Evolutionary conservation across 2,329 filamentous ascomycete species (phyloP), one percentile per base, ranked within the genome.

Genomic region (Cylindrodendrum hubeiense): DNA sequence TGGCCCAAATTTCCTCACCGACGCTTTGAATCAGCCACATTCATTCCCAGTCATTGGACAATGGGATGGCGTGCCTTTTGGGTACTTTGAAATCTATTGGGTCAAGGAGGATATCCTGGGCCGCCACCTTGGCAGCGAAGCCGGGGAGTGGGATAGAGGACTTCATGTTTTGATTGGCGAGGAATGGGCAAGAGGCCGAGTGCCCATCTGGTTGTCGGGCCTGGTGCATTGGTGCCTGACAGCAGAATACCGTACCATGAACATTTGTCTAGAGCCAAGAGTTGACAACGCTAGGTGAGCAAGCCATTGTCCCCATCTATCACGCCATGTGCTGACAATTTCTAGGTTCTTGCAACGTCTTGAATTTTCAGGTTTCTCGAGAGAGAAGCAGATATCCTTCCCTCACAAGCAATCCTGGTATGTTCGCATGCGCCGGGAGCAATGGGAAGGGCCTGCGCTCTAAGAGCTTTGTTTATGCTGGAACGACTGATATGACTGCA

Each of bases 51-150:
- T 91, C 0, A 95, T 98, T 66, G 96, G 93, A 1, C 91, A 94
- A 77, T 99, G 95, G 93, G 94, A 98, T 72, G 95, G 94, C 12
- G 91, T 95, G 65, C 95, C 95, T 0, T 99, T 98, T 81, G 96
- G 94, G 0, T 99, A 97, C 78, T 98, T 99, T 77, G 96, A 99
- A 82, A 87, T 99, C 34, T 99, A 99, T 81, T 99, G 96, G 95
- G 94, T 96, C 4, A 97, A 97, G 75, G 96, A 99, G 77, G 96
- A 98, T 75, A 82, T 85, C 0, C 78, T 99, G 1, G 94, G 93
- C 0, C 87, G 85, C 51, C 85, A 93, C 68, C 79, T 97, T 4
- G 86, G 90, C 0, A 86, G 86, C 22, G 86, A 87, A 4, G 89
- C 90, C 0, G 88, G 87, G 8, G 93, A 97, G 73, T 98, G 92